phyloP scores from a whole-genome alignment of 2,329 filamentous ascomycete species.

The Tolypocladium amazonense region DNA sequence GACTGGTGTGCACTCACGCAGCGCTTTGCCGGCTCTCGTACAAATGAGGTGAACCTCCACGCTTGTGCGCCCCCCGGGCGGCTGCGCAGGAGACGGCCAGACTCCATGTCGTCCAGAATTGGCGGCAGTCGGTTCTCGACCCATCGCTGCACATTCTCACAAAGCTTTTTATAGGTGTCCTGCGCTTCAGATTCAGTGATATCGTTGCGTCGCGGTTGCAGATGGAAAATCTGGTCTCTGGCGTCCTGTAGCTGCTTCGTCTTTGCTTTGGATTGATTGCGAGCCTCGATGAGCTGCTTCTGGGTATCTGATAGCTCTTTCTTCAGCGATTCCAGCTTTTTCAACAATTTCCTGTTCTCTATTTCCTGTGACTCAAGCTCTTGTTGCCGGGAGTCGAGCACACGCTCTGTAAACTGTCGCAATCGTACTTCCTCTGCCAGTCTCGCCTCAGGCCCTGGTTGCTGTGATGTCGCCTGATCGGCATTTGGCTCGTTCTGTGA shows the following conservation, averaged over 20 bases:
- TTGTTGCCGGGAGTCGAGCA: conserved; percentile 23
- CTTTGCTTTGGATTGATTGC: conserved; percentile 13
- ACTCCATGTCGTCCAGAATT: conserved; percentile 20
- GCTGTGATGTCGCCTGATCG: not conserved
- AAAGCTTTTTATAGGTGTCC: conserved; percentile 20
- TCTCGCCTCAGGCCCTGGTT: conserved; percentile 11
- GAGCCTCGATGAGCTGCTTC: conserved; percentile 19
- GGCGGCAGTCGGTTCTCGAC: conserved; percentile 21
- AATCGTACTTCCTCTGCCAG: conserved; percentile 20
- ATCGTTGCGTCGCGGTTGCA: conserved; percentile 21
- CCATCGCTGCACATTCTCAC: conserved; percentile 24
- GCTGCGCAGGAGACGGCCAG: conserved; percentile 12
- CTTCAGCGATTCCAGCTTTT: conserved; percentile 17
- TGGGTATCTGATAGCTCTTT: conserved; percentile 18
- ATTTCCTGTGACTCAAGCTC: conserved; percentile 21
- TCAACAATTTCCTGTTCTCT: conserved; percentile 15
- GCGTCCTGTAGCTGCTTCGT: conserved; percentile 18
- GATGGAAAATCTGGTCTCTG: conserved; percentile 19
- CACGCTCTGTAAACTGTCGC: conserved; percentile 23
- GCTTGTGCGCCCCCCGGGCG: conserved; percentile 15
- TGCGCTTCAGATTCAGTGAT: conserved; percentile 24
- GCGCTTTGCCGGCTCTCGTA: conserved; percentile 23
- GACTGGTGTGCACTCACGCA: conserved; percentile 18
- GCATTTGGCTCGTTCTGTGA: conserved; percentile 2
- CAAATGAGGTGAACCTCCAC: conserved; percentile 19